A percentile compares a stretch with the other conserved stretches of the same genome.
Conservation (phyloP, 2,329 filamentous ascomycete genomes). For the Hypoxylon sp. region DNA sequence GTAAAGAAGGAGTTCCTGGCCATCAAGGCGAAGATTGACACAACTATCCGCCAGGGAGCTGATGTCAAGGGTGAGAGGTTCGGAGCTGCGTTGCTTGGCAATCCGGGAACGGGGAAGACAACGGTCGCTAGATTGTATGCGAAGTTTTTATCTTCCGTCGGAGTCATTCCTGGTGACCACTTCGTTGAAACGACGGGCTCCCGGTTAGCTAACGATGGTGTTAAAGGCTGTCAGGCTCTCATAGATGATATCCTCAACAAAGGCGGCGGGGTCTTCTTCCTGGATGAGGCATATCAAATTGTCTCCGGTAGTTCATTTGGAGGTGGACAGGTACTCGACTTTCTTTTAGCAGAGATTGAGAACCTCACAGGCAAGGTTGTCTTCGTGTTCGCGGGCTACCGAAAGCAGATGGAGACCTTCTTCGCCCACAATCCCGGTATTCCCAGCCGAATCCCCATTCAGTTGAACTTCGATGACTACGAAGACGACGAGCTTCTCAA, state of each 20-base stretch:
- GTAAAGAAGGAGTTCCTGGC: slow-evolving; percentile 65
- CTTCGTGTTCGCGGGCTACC: slow-evolving; percentile 78
- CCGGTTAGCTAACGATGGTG: slow-evolving; percentile 68
- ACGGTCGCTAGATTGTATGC: slow-evolving; percentile 78
- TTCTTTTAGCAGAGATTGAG: slow-evolving; percentile 75
- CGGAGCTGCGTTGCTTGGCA: slow-evolving; percentile 64
- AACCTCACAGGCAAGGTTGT: slow-evolving; percentile 74
- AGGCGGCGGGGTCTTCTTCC: slow-evolving; percentile 75
- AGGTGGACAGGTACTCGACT: slow-evolving; percentile 73
- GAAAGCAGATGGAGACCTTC: slow-evolving; percentile 78
- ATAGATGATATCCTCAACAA: slow-evolving; percentile 63
- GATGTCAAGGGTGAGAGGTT: slow-evolving; percentile 62
- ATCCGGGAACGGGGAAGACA: slow-evolving; percentile 76
- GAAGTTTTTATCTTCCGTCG: slow-evolving; percentile 68
- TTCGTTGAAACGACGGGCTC: slow-evolving; percentile 77
- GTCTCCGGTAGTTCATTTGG: slow-evolving; percentile 64
- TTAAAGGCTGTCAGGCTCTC: slow-evolving; percentile 64
- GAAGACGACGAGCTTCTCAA: slow-evolving; percentile 67
- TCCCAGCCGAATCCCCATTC: slow-evolving; percentile 71
- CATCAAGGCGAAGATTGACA: slow-evolving; percentile 66
- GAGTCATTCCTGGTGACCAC: slow-evolving; percentile 65
- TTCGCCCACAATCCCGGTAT: slow-evolving; percentile 78
- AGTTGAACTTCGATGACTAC: slow-evolving; percentile 75
- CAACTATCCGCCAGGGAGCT: slow-evolving; percentile 57
- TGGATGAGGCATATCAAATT: slow-evolving; percentile 83